Percentiles rank a stretch among this genome's conserved stretches.
These are phyloP conservation scores for Baeospora myosura DNA, from an alignment of 1,284 basidiomycete species.

Conservation along the genomic window DNA sequence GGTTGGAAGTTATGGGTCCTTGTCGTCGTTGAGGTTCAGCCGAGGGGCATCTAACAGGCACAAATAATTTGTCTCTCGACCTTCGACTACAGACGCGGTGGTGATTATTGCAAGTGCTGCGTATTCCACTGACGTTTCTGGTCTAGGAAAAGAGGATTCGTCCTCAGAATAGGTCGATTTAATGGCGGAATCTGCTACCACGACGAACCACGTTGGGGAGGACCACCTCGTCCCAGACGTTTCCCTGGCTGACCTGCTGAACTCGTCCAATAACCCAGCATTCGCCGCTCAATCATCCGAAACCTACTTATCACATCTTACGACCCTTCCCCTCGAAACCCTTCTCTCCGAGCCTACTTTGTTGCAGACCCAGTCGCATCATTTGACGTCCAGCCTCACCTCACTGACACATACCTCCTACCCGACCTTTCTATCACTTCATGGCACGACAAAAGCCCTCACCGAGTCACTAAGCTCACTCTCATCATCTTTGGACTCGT, in stretches of 20 bases:
- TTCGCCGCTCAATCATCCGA: constrained; percentile 15
- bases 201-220: too few species aligned
- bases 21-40: too few species aligned
- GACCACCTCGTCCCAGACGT: too few species aligned
- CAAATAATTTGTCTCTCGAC: too few species aligned
- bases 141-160: too few species aligned
- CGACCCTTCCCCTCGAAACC: constrained; percentile 55
- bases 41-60: too few species aligned
- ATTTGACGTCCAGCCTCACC: constrained; percentile 80
- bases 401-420: constrained; percentile 85
- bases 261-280: constrained; percentile 19
- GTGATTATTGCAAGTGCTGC: too few species aligned
- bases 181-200: too few species aligned
- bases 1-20: too few species aligned
- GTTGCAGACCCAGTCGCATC: constrained; percentile 74
- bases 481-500: constrained; percentile 57
- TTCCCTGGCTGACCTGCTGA: constrained; percentile 13
- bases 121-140: too few species aligned
- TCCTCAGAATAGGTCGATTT: too few species aligned
- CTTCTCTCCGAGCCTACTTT: constrained; percentile 65
- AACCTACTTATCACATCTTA: constrained; percentile 57
- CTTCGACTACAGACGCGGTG: too few species aligned
- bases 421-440: constrained; percentile 79
- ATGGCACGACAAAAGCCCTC: constrained; percentile 66
- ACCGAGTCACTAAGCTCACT: constrained; percentile 56